Percentiles rank a stretch among this genome's conserved stretches.
These are phyloP conservation scores for Plasmodium billcollinsi DNA, from an alignment of 169 alveolate genomes.

Conservation along the genomic window DNA sequence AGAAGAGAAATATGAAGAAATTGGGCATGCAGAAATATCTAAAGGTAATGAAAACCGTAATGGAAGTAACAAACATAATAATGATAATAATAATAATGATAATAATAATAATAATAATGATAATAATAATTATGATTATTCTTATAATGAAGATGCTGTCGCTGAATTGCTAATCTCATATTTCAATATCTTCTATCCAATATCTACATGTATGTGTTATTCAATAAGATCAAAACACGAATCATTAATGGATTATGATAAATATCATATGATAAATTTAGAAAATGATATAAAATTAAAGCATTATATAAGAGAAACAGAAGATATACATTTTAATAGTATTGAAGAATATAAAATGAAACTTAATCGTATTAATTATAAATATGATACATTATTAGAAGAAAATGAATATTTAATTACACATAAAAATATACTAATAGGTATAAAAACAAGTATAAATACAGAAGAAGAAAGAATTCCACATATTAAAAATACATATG, in stretches of 20 bases:
- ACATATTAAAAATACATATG: slow-evolving; percentile 60
- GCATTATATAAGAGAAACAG: slow-evolving; percentile 49
- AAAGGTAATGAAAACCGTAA: neutral
- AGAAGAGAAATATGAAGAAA: neutral
- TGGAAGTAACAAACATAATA: neutral
- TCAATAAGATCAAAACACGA: slow-evolving; percentile 25
- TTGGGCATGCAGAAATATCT: neutral
- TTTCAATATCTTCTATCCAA: slow-evolving; percentile 31
- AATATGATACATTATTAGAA: slow-evolving; percentile 44
- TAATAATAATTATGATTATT: neutral
- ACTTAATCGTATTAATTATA: slow-evolving; percentile 27
- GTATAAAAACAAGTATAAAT: slow-evolving; percentile 37
- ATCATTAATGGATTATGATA: slow-evolving; percentile 24
- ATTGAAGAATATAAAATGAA: slow-evolving; percentile 64
- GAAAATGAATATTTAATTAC: slow-evolving; percentile 11
- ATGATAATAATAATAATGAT: neutral
- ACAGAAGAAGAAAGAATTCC: slow-evolving; percentile 37
- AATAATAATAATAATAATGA: neutral
- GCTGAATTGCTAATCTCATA: slow-evolving; percentile 2
- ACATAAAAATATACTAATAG: slow-evolving; percentile 45
- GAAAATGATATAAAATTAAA: slow-evolving; percentile 55
- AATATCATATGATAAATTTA: slow-evolving; percentile 25
- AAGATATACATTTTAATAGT: slow-evolving; percentile 9
- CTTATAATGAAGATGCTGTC: neutral
- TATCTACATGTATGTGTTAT: slow-evolving; percentile 50